phyloP scores from a whole-genome alignment of 2,329 filamentous ascomycete species.

The Sarocladium strictum region DNA sequence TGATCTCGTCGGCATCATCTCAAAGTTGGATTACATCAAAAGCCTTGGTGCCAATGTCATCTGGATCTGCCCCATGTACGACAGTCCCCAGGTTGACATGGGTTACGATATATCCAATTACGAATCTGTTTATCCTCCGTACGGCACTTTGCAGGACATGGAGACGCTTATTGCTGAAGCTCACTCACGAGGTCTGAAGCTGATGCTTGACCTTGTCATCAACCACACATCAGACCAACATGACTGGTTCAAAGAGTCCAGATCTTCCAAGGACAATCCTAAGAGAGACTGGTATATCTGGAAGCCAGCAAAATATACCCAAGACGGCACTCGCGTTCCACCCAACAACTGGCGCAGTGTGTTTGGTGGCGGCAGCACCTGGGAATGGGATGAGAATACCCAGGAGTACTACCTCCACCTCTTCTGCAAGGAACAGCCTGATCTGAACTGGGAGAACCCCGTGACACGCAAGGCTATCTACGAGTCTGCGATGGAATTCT shows the following conservation, averaged over 20 bases:
- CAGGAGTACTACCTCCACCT: slow-evolving; percentile 48
- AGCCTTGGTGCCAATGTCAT: slow-evolving; percentile 56
- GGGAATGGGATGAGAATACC: slow-evolving; percentile 30
- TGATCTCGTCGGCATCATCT: slow-evolving; percentile 55
- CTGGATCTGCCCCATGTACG: slow-evolving; percentile 63
- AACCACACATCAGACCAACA: slow-evolving; percentile 73
- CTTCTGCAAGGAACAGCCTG: slow-evolving; percentile 57
- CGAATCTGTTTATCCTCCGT: slow-evolving; percentile 56
- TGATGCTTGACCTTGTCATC: slow-evolving; percentile 71
- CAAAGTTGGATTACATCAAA: slow-evolving; percentile 56
- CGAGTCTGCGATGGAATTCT: slow-evolving; percentile 55
- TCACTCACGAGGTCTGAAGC: slow-evolving; percentile 58
- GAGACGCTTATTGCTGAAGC: slow-evolving; percentile 54
- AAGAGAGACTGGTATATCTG: slow-evolving; percentile 67
- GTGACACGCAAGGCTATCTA: not conserved
- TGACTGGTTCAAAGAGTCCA: slow-evolving; percentile 64
- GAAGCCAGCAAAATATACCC: slow-evolving; percentile 44
- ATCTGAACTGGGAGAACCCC: slow-evolving; percentile 61
- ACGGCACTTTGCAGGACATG: slow-evolving; percentile 61
- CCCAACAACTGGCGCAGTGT: slow-evolving; percentile 70
- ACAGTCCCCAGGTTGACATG: slow-evolving; percentile 62
- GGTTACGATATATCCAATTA: slow-evolving; percentile 67
- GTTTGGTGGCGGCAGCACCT: slow-evolving; percentile 59
- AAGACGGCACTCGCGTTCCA: slow-evolving; percentile 55
- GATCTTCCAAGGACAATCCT: slow-evolving; percentile 52